A percentile compares a stretch with the other conserved stretches of the same genome.
These are phyloP conservation scores for Fusarium subglutinans DNA, from an alignment of 2,329 filamentous ascomycete species.

Conservation along the genomic window DNA sequence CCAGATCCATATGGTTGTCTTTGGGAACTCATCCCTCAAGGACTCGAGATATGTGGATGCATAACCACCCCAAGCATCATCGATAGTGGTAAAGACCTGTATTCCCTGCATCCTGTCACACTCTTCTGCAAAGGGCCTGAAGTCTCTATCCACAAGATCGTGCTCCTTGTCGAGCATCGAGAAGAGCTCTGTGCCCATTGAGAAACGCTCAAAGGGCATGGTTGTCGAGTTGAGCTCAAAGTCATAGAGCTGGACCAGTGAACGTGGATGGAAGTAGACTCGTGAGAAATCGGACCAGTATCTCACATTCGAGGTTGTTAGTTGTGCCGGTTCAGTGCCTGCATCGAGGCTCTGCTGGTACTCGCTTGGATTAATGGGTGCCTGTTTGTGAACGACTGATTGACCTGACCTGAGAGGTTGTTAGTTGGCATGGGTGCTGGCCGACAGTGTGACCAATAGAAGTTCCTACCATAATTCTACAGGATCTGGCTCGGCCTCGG, in stretches of 20 bases:
- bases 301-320: slow-evolving; percentile 77
- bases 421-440: background rate
- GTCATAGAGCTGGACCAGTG: slow-evolving; percentile 86
- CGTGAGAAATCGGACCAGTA: slow-evolving; percentile 98
- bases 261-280: slow-evolving; percentile 90
- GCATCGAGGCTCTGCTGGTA: slow-evolving; percentile 85
- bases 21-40: slow-evolving; percentile 89
- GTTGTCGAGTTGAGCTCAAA: slow-evolving; percentile 83
- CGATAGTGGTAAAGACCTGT: slow-evolving; percentile 76
- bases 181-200: slow-evolving; percentile 83
- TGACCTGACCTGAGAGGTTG: slow-evolving; percentile 65
- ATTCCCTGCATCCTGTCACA: slow-evolving; percentile 92
- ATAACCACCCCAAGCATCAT: slow-evolving; percentile 87
- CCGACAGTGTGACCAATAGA: too few relatives aligned
- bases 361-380: slow-evolving; percentile 72
- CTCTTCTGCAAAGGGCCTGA: slow-evolving; percentile 89
- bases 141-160: slow-evolving; percentile 89
- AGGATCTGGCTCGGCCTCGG: slow-evolving; percentile 48
- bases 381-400: slow-evolving; percentile 73
- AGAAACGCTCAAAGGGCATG: slow-evolving; percentile 90
- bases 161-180: slow-evolving; percentile 77
- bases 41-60: slow-evolving; percentile 77
- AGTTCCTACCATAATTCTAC: slow-evolving; percentile 49
- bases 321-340: slow-evolving; percentile 70
- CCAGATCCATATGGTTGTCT: slow-evolving; percentile 88